Evolutionary conservation across 768 basidiomycete genomes (phyloP), one percentile per base, ranked within the genome.

Genomic region (Clathrus columnatus): DNA sequence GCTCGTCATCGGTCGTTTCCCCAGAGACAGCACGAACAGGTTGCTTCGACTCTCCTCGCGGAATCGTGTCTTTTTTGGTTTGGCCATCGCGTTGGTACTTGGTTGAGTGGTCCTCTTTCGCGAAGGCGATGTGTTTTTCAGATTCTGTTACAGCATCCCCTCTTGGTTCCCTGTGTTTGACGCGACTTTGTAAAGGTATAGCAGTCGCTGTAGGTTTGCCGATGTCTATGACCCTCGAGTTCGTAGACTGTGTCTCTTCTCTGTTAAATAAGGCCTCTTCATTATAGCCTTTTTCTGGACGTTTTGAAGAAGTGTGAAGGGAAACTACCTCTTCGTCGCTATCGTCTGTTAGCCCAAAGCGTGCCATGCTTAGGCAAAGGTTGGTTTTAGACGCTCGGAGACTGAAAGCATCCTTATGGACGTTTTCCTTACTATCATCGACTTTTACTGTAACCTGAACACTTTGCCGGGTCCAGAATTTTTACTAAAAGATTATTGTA

Each of bases 1-100:
- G 68, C 0, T 78, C 78, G 60, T 75, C 79, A 42, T 72, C 68
- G 51, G 69, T 66, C 36, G 59, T 57, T 21, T 62, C 60, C 7
- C 26, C 36, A 36, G 36, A 36, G 36, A 36, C 36, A 36, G 36
- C 36, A 36, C 36, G 36, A 11, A 36, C 36, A 8, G 36, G 36
- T n/a, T 36, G 36, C 36, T 36, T 36, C n/a, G 36, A 11, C n/a
- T 36, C 36, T 11, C 14, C 4, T 4, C 36, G 36, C 11, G 11
- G 14, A 11, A n/a, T 36, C 36, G 36, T n/a, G 36, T 14, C 36
- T 14, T 36, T 11, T n/a, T n/a, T 36, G 14, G 36, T 14, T 4
- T 36, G 36, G 11, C 36, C 36, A 4, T 36, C 36, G n/a, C 14
- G 2, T 11, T 2, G 7, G 7, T 14, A 36, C 36, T 36, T 36